Evolutionary conservation across 306 rosid genomes (phyloP), one percentile per base, ranked within the genome.

Genomic region (Benincasa hispida): DNA sequence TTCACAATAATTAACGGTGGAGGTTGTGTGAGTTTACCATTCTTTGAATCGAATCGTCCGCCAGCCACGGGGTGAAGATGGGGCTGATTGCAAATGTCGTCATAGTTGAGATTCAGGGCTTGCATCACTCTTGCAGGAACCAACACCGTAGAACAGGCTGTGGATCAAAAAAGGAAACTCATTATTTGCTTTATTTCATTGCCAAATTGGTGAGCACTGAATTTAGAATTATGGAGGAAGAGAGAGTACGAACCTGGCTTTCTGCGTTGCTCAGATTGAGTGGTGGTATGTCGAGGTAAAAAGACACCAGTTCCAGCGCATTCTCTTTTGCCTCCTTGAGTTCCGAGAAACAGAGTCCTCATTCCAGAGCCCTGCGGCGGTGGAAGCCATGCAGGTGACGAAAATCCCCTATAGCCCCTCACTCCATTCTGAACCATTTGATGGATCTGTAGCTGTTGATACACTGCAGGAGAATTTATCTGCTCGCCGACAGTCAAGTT

Each of bases 231-330:
- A 1, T 5, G 53, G 21, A 67, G 13, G 2, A 0, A 1, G 2
- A 45, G n/a, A 65, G 55, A 37, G 2, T 1, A 2, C 17, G 24
- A 2, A 89, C 98, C 96, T 83, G 79, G 79, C 60, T 87, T 91
- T 61, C 72, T 83, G 0, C 88, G 73, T 0, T 84, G 5, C 37
- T 86, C 87, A 1, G 80, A 25, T 2, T 78, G 75, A 5, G 21
- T 17, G 8, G 82, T 85, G 18, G 70, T 77, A 62, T 69, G 82
- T 28, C 94, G 90, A 41, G 98, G 98, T 66, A 93, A 74, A 67
- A 93, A 93, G 9, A 93, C 98, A 1, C 98, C 98, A 2, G 98
- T 93, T 15, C 98, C 98, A 1, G 85, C 61, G 32, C 91, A 82
- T 48, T 83, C 94, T 69, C 81, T 86, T 68, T 81, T 83, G 0